Percentiles rank a stretch among this genome's conserved stretches.
Evolutionary conservation across 441 rosid genomes (phyloP).

Genomic region (Daphne laureola): DNA sequence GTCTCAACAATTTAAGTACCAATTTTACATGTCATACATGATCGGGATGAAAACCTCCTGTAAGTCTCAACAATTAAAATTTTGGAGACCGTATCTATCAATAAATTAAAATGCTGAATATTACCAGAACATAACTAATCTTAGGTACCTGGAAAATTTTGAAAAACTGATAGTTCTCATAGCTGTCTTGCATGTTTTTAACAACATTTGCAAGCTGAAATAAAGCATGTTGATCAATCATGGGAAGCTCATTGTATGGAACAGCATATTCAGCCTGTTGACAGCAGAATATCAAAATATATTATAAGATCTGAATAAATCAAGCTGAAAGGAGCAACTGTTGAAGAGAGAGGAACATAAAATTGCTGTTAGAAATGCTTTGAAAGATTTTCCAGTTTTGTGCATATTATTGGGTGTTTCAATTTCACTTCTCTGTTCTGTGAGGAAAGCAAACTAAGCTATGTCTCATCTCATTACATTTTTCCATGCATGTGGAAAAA

Average conservation of each 20-base stretch:
- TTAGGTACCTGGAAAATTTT: conserved; percentile 86
- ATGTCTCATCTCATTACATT: too few relatives aligned
- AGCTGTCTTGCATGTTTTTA: conserved; percentile 58
- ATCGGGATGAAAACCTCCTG: too few relatives aligned
- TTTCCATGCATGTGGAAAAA: too few relatives aligned
- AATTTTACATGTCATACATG: too few relatives aligned
- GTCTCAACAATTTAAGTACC: too few relatives aligned
- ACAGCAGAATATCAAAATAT: conserved; percentile 14
- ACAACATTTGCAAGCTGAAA: conserved; percentile 85
- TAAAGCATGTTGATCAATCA: conserved; percentile 86
- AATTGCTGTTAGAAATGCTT: background rate
- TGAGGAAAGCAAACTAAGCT: too few relatives aligned
- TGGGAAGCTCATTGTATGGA: conserved; percentile 68
- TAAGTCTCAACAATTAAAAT: too few relatives aligned
- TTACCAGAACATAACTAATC: background rate
- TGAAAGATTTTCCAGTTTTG: too few relatives aligned
- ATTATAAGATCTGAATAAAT: background rate
- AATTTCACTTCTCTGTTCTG: too few relatives aligned
- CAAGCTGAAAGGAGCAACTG: background rate
- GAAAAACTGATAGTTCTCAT: conserved; percentile 83
- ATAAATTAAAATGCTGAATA: too few relatives aligned
- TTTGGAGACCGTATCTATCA: too few relatives aligned
- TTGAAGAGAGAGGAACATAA: conserved; percentile 7
- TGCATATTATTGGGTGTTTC: too few relatives aligned
- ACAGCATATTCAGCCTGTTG: conserved; percentile 71